Evolutionary conservation across 2,329 filamentous ascomycete species (phyloP).

Genomic region (Zymoseptoria brevis): DNA sequence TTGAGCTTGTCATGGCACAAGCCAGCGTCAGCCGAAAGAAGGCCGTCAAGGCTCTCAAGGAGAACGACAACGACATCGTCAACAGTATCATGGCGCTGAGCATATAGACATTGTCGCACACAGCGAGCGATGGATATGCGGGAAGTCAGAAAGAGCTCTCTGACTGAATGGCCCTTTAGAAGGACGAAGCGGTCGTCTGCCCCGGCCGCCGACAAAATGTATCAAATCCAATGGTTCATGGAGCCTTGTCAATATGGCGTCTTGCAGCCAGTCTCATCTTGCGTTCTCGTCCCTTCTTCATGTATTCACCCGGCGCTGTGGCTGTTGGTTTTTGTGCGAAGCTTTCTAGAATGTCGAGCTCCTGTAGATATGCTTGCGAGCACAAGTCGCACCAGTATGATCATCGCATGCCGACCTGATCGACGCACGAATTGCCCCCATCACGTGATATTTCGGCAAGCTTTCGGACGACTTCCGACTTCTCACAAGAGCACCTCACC

Average conservation of each 20-base stretch:
- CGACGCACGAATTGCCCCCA: too few relatives aligned
- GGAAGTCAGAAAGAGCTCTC: neutral
- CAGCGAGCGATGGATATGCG: neutral
- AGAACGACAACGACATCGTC: conserved; percentile 99
- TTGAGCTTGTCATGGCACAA: conserved; percentile 98
- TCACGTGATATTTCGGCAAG: neutral
- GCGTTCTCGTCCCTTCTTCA: neutral
- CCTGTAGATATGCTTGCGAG: too few relatives aligned
- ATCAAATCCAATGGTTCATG: neutral
- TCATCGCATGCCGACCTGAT: too few relatives aligned
- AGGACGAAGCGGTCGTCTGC: neutral
- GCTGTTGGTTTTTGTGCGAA: too few relatives aligned
- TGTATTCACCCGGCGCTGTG: neutral
- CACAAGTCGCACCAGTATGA: too few relatives aligned
- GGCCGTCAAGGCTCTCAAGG: conserved; percentile 95
- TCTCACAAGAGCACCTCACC: neutral
- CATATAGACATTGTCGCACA: conserved; percentile 33
- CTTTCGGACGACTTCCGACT: neutral
- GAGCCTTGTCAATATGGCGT: neutral
- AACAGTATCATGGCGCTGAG: conserved; percentile 98
- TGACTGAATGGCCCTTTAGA: neutral
- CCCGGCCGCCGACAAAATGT: neutral
- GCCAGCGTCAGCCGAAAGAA: conserved; percentile 95
- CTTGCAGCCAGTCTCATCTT: neutral
- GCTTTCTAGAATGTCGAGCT: too few relatives aligned